phyloP scores from a whole-genome alignment of 352 stramenopile species.

The Thalassiosira delicatula region DNA sequence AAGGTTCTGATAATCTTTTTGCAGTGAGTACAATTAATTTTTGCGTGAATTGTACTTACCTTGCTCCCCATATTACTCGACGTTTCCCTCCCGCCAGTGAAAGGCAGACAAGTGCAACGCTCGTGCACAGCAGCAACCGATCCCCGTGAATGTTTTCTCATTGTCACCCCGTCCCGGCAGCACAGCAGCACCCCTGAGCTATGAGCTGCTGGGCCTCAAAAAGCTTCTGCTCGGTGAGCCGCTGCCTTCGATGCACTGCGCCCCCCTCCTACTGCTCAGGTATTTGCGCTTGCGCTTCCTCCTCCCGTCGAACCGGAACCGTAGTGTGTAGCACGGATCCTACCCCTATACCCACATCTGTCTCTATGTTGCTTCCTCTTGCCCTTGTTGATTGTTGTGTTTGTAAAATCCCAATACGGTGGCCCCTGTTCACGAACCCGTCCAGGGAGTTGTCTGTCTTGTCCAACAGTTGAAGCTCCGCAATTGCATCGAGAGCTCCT shows the following conservation, averaged over 20 bases:
- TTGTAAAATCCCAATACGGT: too few species aligned
- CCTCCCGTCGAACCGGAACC: too few species aligned
- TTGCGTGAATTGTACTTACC: background rate
- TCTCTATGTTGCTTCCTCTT: too few species aligned
- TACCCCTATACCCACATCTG: too few species aligned
- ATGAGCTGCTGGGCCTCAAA: slow-evolving; percentile 98
- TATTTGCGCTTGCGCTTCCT: slow-evolving; percentile 7
- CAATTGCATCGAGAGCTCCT: too few species aligned
- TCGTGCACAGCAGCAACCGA: background rate
- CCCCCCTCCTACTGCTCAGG: slow-evolving; percentile 7
- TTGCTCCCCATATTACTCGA: background rate
- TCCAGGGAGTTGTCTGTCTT: too few species aligned
- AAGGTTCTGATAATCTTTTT: background rate
- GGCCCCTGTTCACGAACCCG: too few species aligned
- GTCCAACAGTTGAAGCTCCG: too few species aligned
- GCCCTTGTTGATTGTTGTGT: too few species aligned
- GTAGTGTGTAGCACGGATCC: too few species aligned
- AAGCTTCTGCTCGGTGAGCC: slow-evolving; percentile 94
- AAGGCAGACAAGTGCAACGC: background rate
- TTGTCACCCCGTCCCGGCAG: too few species aligned
- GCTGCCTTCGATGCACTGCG: slow-evolving; percentile 65
- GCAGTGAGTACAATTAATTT: background rate
- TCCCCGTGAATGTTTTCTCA: background rate
- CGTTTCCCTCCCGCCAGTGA: slow-evolving; percentile 3
- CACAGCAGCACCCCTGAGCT: slow-evolving; percentile 96